Evolutionary conservation across 1,284 basidiomycete species (phyloP).

Genomic region (Papiliotrema nemorosa): DNA sequence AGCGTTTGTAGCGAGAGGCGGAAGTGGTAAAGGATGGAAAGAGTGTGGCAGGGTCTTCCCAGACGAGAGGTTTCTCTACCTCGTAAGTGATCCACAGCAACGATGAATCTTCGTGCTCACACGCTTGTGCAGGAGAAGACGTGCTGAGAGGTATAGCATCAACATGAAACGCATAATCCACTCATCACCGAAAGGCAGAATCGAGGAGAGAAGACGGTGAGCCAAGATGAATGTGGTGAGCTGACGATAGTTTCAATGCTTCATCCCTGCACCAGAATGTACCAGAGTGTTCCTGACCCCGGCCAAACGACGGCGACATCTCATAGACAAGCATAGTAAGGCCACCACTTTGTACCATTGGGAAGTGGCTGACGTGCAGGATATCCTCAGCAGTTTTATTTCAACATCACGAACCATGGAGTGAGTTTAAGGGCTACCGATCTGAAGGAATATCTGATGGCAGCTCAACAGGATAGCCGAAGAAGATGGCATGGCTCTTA

Average conservation of each 20-base stretch:
- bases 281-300: constrained; percentile 65
- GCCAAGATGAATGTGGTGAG: constrained; percentile 38
- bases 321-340: constrained; percentile 68
- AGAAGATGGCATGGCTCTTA: constrained; percentile 35
- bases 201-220: constrained; percentile 80
- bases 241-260: constrained; percentile 69
- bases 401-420: constrained; percentile 81
- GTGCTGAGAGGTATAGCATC: constrained; percentile 57
- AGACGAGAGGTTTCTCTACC: constrained; percentile 66
- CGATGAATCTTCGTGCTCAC: background rate
- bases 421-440: constrained; percentile 44
- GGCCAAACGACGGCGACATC: constrained; percentile 71
- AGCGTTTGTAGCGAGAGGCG: constrained; percentile 19
- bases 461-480: constrained; percentile 38
- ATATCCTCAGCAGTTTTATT: constrained; percentile 83
- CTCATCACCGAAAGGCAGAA: constrained; percentile 68
- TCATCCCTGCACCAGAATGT: constrained; percentile 59
- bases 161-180: constrained; percentile 82
- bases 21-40: constrained; percentile 15
- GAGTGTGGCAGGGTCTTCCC: constrained; percentile 80
- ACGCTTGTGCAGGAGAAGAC: background rate
- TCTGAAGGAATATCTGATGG: background rate
- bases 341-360: background rate
- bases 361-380: constrained; percentile 21
- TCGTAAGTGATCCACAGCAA: constrained; percentile 57